Base-by-base conservation (phyloP, 169 alveolate genomes). In the Babesia bovis region DNA sequence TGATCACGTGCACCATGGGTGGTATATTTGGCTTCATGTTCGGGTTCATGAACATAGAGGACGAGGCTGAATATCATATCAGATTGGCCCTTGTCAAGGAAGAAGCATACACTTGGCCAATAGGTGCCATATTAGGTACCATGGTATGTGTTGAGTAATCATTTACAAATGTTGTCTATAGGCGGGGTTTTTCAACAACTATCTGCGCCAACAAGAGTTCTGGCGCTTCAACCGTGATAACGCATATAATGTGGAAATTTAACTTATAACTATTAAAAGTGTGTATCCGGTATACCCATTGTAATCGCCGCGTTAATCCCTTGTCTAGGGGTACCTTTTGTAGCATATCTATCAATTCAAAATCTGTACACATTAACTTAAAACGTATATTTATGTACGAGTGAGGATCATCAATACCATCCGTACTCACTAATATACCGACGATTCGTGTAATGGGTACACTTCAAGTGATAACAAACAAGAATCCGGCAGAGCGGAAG, bases 31-130 rank as follows among this genome's bases (percentile, higher is more conserved):
- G 99, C 26, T 92, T 92, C 61, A 90, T 96, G 28, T 96, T 95
- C 72, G 99, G 99, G 35, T 66, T 96, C 45, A 85, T 95, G 85
- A 97, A 94, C 72, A 96, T 94, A 26, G 98, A 94, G 75, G 96
- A 93, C 68, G 93, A 89, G 42, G 92, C 90, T 57, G 86, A 86
- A 61, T 94, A 93, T 83, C 96, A 96, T 71, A 84, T 93, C 66
- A 91, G 92, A 42, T 85, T 96, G 50, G 96, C 97, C 3, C 86
- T 96, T 49, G 85, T 94, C 88, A 86, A 95, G 35, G 97, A 94
- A 67, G 96, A 93, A 57, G 84, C 90, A 28, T 94, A 94, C 71
- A 95, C 98, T 83, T 95, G 92, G 65, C 97, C 98, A 4, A 82
- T 96, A 3, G 98, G 98, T 13, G 94, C 95, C 3, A 53, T 93